phyloP scores from a whole-genome alignment of 2,329 filamentous ascomycete species.

The Fusarium sp. region DNA sequence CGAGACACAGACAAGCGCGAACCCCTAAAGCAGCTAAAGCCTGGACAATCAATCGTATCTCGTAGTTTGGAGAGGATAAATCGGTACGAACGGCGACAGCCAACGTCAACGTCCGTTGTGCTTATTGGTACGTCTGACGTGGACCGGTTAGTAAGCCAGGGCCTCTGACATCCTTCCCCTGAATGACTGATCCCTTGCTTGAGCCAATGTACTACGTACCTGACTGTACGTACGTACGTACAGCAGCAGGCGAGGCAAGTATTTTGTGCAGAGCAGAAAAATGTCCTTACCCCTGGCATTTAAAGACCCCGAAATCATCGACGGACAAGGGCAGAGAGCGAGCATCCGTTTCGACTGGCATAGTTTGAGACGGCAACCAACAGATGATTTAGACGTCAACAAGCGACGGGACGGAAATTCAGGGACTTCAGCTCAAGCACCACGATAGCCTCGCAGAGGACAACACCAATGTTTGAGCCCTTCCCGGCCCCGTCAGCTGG shows the following conservation, averaged over 20 bases:
- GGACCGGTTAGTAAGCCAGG: constrained; percentile 28
- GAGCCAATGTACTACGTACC: constrained; percentile 19
- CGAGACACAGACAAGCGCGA: constrained; percentile 35
- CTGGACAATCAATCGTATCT: constrained; percentile 47
- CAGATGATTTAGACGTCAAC: constrained; percentile 12
- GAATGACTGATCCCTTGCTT: constrained; percentile 37
- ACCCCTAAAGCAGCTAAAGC: constrained; percentile 40
- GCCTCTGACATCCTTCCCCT: constrained; percentile 16
- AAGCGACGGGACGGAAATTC: constrained; percentile 33
- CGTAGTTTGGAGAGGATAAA: constrained; percentile 11
- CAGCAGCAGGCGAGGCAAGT: constrained; percentile 24
- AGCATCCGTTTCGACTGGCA: constrained; percentile 20
- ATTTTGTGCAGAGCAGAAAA: constrained; percentile 35
- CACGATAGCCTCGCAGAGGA: constrained; percentile 26
- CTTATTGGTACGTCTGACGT: constrained; percentile 30
- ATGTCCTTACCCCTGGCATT: constrained; percentile 31
- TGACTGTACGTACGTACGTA: constrained; percentile 6
- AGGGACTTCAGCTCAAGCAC: constrained; percentile 36
- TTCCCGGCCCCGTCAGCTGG: constrained; percentile 29
- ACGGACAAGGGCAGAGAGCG: constrained; percentile 10
- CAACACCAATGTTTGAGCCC: constrained; percentile 42
- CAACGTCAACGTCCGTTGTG: constrained; percentile 35
- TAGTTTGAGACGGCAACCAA: constrained; percentile 26
- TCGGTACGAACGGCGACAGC: constrained; percentile 20
- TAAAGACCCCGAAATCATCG: constrained; percentile 39